Conservation (phyloP, 768 basidiomycete genomes). For the Lentinula edodes region DNA sequence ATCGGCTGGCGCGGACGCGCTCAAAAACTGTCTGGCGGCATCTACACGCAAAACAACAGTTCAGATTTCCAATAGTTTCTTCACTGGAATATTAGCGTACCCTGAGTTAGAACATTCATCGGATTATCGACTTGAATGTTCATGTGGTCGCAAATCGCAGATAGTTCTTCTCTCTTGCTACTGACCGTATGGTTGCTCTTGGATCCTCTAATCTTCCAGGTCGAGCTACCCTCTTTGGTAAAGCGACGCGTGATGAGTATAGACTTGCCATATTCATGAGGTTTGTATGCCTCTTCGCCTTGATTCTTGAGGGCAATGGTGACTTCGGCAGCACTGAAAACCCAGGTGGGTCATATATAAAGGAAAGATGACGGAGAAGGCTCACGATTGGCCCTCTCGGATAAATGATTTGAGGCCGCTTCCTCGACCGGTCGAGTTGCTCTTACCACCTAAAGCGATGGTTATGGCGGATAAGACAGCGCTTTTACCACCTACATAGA, state of each 20-base stretch:
- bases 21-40: conserved; percentile 77
- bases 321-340: conserved; percentile 60
- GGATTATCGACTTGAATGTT: conserved; percentile 97
- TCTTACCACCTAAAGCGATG: conserved; percentile 90
- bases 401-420: conserved; percentile 81
- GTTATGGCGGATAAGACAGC: conserved; percentile 91
- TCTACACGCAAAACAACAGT: conserved; percentile 29
- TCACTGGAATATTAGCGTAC: conserved; percentile 24
- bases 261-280: conserved; percentile 77
- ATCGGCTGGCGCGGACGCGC: conserved; percentile 71
- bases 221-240: conserved; percentile 64
- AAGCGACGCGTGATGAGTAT: conserved; percentile 84
- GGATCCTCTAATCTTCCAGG: conserved; percentile 74
- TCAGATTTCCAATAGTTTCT: not conserved
- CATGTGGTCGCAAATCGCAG: conserved; percentile 90
- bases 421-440: conserved; percentile 86
- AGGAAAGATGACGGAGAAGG: conserved; percentile 6
- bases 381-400: conserved; percentile 75
- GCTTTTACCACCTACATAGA: conserved; percentile 78
- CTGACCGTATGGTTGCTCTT: conserved; percentile 62
- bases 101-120: conserved; percentile 90
- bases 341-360: not conserved
- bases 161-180: conserved; percentile 77
- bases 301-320: conserved; percentile 82
- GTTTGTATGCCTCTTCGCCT: conserved; percentile 85